A percentile compares a stretch with the other conserved stretches of the same genome.
Evolutionary conservation across 805 yeast species (phyloP).

Genomic region (Candida taoyuanica): DNA sequence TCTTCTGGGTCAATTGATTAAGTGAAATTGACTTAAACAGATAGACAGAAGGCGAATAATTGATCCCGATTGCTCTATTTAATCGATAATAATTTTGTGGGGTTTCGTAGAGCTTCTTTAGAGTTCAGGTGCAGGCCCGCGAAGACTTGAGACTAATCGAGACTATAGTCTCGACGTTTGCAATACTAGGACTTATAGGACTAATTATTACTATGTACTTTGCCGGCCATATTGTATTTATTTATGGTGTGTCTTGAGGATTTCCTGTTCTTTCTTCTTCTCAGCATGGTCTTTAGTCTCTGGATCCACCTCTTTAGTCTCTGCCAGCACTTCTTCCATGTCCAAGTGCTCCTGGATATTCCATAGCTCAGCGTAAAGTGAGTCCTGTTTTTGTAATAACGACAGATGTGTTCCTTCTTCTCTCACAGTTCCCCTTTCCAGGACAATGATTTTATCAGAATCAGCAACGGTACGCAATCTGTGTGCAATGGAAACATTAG

Average conservation of each 20-base stretch:
- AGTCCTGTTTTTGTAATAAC: conserved; percentile 47
- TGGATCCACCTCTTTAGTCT: conserved; percentile 20
- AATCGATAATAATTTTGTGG: too few relatives aligned
- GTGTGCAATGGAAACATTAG: conserved; percentile 92
- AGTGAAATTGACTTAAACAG: too few relatives aligned
- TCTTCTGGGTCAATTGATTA: neutral
- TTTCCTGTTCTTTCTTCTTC: conserved; percentile 9
- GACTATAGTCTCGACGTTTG: too few relatives aligned
- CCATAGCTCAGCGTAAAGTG: conserved; percentile 83
- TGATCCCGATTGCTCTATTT: too few relatives aligned
- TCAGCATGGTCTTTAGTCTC: conserved; percentile 2
- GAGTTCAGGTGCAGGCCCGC: too few relatives aligned
- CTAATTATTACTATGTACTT: too few relatives aligned
- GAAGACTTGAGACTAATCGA: too few relatives aligned
- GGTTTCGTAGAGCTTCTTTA: too few relatives aligned
- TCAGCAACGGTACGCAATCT: conserved; percentile 91
- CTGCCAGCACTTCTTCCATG: conserved; percentile 35
- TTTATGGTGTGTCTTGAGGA: conserved; percentile 6
- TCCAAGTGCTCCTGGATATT: conserved; percentile 81
- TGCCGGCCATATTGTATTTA: too few relatives aligned
- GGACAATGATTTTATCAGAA: conserved; percentile 86
- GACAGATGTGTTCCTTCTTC: conserved; percentile 84
- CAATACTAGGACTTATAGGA: too few relatives aligned
- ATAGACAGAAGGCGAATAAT: too few relatives aligned
- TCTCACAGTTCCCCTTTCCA: conserved; percentile 69